A percentile compares a stretch with the other conserved stretches of the same genome.
Evolutionary conservation across 352 stramenopile genomes (phyloP).

Genomic region (Phytophthora foliorum): DNA sequence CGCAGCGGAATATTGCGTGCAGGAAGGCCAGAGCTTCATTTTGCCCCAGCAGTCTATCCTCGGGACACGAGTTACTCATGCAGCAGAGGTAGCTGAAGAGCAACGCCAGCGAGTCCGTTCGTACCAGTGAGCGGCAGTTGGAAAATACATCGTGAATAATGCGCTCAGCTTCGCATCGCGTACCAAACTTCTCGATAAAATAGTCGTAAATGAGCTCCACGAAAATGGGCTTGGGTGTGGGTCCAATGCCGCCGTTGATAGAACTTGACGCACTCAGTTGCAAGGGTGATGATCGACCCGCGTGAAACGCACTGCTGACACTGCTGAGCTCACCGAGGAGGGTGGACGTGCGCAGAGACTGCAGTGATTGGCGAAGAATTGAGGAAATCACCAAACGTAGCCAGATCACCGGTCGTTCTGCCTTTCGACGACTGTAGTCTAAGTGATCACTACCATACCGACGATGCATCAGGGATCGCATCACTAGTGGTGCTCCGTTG

Average conservation of each 20-base stretch:
- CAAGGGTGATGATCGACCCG: conserved; percentile 19
- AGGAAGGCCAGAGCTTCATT: conserved; percentile 79
- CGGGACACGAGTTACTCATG: conserved; percentile 66
- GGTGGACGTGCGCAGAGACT: conserved; percentile 30
- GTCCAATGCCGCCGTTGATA: conserved; percentile 71
- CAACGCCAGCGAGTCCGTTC: conserved; percentile 47
- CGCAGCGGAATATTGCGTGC: conserved; percentile 63
- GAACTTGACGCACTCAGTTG: conserved; percentile 35
- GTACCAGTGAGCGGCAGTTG: conserved; percentile 70
- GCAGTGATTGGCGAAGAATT: conserved; percentile 58
- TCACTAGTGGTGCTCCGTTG: conserved; percentile 71
- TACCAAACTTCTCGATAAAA: conserved; percentile 75
- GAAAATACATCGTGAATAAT: conserved; percentile 86
- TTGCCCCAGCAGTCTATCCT: conserved; percentile 72
- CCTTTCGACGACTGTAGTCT: conserved; percentile 39
- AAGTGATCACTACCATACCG: conserved; percentile 54
- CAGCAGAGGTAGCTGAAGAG: conserved; percentile 80
- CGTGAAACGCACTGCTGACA: conserved; percentile 50
- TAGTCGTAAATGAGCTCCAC: conserved; percentile 85
- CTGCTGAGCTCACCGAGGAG: conserved; percentile 61
- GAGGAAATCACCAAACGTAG: conserved; percentile 66
- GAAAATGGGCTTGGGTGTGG: conserved; percentile 63
- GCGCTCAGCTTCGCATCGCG: conserved; percentile 80
- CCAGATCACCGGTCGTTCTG: conserved; percentile 67
- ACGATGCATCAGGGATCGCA: conserved; percentile 79